Base-by-base conservation (phyloP, 495 filamentous ascomycete genomes). In the Neurospora cerealis region DNA sequence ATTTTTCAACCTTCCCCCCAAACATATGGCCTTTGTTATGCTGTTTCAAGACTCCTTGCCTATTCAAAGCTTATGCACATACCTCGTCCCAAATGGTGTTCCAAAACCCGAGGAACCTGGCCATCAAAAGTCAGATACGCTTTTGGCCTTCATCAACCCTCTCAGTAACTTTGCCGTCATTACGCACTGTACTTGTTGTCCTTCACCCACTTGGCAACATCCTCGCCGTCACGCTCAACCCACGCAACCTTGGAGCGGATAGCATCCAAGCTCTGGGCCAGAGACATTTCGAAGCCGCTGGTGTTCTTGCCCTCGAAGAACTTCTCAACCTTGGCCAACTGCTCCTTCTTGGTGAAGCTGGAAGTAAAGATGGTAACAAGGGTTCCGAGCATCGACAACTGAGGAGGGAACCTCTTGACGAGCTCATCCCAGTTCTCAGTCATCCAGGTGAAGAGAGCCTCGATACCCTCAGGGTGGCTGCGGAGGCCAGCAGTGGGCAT, bases 231-330 rank as follows among this genome's bases (percentile, higher is more conserved):
- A 46, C 89, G 83, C 75, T 82, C 82, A 19, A 91, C 70, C 89
- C 89, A 91, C 10, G 85, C 79, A 71, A 86, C 81, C 83, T 90
- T 91, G 73, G 89, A 87, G 44, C 84, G 83, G 75, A 91, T 86
- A 13, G 86, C 83, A 76, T 91, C 89, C 77, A 88, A 79, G 78
- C 86, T 89, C 81, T 91, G 89, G 1, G 89, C 89, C 48, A 91
- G 80, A 39, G 85, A 84, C 79, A 87, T 86, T 74, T 89, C 87
- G 71, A 88, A 91, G 7, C 87, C 92, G 85, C 93, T 97, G 42
- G 92, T 96, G 78, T 90, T 93, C 83, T 90, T 93, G 69, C 87
- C 83, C 54, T 84, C 84, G 78, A 98, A 99, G 88, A 98, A 99
- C 34, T 83, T 85, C 81, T 93, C 84, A 39, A 98, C 90, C 72